Evolutionary conservation across 352 stramenopile species (phyloP), one percentile per base, ranked within the genome.

Genomic region (Globisporangium lucens): DNA sequence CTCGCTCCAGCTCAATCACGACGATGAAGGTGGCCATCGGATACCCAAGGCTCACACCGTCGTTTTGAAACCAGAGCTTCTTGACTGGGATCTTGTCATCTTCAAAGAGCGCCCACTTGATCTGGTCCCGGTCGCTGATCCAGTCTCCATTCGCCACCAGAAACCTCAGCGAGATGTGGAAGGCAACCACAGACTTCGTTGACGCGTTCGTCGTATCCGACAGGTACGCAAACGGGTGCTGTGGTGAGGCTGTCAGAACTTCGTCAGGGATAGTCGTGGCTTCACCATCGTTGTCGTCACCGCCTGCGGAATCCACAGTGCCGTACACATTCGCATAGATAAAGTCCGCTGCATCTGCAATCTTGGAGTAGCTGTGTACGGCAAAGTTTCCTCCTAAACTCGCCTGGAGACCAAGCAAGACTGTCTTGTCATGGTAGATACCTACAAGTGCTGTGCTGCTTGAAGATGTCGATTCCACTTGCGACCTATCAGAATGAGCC

Each of bases 161-260:
- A 33, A 61, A 2, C 9, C 0, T 36, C 2, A 51, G 13, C 1
- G 33, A 13, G 36, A 66, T 41, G 22, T 55, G 47, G 1, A 41
- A 12, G 3, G 27, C 49, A 5, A 36, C 49, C 7, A 66, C 61
- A 1, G 61, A 59, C 1, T 52, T 2, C 4, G 9, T 2, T 2
- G 33, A 60, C 5, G 27, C 49, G 47, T 51, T 46, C 33, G 2
- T 0, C 4, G 9, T 35, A 1, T 5, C 7, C 47, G 47, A 59
- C 8, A 66, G 2, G 27, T 61, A 66, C 13, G 24, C 61, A 15
- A 66, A 66, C 35, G 61, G 61, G 9, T 60, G 41, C 8, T 7
- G 12, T 8, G 61, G 2, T 7, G 33, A 10, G 4, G 35, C 7
- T 5, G 7, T 9, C 3, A 60, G 30, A 0, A 30, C 6, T 1